These are phyloP conservation scores for Raphanus raphanistrum DNA, from an alignment of 345 rosid genomes.

Conservation along the genomic window DNA sequence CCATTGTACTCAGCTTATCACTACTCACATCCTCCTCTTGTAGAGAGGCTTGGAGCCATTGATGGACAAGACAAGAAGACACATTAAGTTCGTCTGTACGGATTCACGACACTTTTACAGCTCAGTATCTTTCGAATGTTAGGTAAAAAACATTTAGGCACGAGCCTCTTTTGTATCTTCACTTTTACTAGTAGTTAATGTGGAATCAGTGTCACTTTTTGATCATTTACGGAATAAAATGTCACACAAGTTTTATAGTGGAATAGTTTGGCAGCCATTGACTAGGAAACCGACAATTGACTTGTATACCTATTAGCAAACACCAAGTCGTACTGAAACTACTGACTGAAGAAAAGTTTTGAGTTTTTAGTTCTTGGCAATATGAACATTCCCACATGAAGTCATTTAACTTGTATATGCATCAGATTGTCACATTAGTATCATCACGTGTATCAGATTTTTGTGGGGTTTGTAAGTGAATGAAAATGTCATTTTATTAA, in stretches of 20 bases:
- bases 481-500: no score
- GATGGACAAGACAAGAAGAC: constrained; percentile 72
- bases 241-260: neutral
- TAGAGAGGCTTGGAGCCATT: constrained; percentile 83
- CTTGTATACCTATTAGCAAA: neutral
- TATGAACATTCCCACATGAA: no score
- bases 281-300: neutral
- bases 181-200: constrained; percentile 22
- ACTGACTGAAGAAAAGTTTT: neutral
- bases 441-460: no score
- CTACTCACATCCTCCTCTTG: constrained; percentile 96
- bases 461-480: no score
- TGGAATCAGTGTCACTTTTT: neutral
- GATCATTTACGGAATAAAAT: neutral
- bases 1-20: constrained; percentile 98
- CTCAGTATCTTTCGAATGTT: constrained; percentile 4
- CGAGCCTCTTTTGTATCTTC: constrained; percentile 17
- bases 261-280: neutral
- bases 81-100: constrained; percentile 47
- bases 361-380: no score
- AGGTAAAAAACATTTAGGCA: constrained; percentile 9
- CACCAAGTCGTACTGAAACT: neutral
- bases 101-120: neutral
- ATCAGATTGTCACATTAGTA: no score
- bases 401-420: no score